A percentile compares a stretch with the other conserved stretches of the same genome.
These are phyloP conservation scores for Aspergillus sp. DNA, from an alignment of 2,329 filamentous ascomycete species.

Conservation along the genomic window DNA sequence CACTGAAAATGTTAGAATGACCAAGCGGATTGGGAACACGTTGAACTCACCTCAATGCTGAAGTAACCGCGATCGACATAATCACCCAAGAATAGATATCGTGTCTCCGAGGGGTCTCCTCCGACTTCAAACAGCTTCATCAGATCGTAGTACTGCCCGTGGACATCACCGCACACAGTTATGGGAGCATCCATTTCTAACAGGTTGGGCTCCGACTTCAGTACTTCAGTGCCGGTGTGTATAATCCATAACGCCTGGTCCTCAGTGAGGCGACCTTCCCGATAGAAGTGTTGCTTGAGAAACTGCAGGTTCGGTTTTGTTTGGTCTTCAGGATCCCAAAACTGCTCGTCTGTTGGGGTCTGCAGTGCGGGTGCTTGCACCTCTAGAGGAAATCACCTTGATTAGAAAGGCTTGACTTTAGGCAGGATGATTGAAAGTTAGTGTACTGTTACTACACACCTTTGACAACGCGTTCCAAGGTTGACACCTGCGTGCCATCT, in stretches of 20 bases:
- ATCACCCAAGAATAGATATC: slow-evolving; percentile 95
- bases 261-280: slow-evolving; percentile 93
- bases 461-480: slow-evolving; percentile 95
- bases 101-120: slow-evolving; percentile 90
- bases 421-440: not conserved
- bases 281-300: slow-evolving; percentile 97
- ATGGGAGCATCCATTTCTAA: slow-evolving; percentile 99
- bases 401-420: slow-evolving; percentile 1
- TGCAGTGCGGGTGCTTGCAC: slow-evolving; percentile 95
- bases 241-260: slow-evolving; percentile 98
- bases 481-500: slow-evolving; percentile 93
- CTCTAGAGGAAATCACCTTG: slow-evolving; percentile 57
- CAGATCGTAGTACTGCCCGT: slow-evolving; percentile 98
- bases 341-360: slow-evolving; percentile 89
- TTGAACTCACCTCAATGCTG: slow-evolving; percentile 74
- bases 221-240: slow-evolving; percentile 78
- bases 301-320: slow-evolving; percentile 90
- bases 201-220: slow-evolving; percentile 88
- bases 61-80: slow-evolving; percentile 99
- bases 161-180: slow-evolving; percentile 96
- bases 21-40: not conserved
- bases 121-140: slow-evolving; percentile 99
- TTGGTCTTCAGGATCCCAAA: slow-evolving; percentile 82
- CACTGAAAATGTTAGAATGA: slow-evolving; percentile 54
- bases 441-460: slow-evolving; percentile 56